Evolutionary conservation across 2,329 filamentous ascomycete species (phyloP).

Genomic region (Colletotrichum euphorbiae): DNA sequence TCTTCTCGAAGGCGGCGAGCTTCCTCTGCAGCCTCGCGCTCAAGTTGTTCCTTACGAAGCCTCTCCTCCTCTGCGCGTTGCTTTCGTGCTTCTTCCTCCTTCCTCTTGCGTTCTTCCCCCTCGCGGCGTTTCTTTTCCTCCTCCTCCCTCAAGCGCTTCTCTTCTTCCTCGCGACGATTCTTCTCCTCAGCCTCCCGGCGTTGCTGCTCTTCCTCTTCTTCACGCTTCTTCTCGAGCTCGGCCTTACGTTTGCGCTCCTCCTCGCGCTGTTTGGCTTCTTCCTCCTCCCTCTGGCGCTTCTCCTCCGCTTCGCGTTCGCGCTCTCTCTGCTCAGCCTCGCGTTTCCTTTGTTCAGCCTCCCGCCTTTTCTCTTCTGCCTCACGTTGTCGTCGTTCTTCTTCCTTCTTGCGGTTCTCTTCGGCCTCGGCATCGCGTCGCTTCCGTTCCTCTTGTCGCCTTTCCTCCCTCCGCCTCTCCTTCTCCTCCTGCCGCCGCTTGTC

Average conservation of each 20-base stretch:
- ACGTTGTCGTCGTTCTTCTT: constrained; percentile 35
- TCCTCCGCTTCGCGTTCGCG: constrained; percentile 53
- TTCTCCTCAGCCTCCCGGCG: constrained; percentile 45
- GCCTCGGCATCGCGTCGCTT: constrained; percentile 49
- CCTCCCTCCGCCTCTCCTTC: constrained; percentile 42
- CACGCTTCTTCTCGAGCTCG: constrained; percentile 43
- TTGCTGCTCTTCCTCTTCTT: constrained; percentile 42
- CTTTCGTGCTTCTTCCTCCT: constrained; percentile 51
- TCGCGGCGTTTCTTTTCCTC: constrained; percentile 52
- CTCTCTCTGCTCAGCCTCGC: constrained; percentile 48
- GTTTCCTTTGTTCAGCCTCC: constrained; percentile 40
- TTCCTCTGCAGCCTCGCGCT: constrained; percentile 61
- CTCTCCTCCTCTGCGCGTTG: constrained; percentile 61
- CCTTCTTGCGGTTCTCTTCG: constrained; percentile 48
- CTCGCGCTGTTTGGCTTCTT: constrained; percentile 46
- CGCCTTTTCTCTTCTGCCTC: constrained; percentile 38
- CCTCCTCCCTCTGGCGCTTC: constrained; percentile 48
- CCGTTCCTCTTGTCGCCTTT: constrained; percentile 41
- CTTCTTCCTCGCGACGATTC: constrained; percentile 46
- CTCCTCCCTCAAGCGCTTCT: constrained; percentile 50
- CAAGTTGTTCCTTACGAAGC: constrained; percentile 56
- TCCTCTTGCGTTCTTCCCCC: constrained; percentile 53
- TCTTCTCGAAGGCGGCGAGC: constrained; percentile 64
- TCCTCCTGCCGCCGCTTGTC: constrained; percentile 49
- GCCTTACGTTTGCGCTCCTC: constrained; percentile 47